phyloP scores from a whole-genome alignment of 148 eudicot genomes.

The Cornus suecica region DNA sequence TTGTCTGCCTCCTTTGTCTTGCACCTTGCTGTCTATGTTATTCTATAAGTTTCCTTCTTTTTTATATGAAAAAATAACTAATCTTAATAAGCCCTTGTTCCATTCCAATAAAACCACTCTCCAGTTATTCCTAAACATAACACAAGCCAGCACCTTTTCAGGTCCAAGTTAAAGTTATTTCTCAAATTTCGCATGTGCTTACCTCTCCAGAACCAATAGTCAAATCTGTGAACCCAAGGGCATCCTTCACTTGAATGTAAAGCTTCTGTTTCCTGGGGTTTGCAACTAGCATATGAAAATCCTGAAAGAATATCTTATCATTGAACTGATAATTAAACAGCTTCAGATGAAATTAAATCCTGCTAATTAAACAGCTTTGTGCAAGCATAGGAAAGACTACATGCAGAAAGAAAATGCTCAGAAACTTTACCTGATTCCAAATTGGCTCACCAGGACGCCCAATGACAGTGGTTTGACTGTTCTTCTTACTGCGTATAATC shows the following conservation, averaged over 20 bases:
- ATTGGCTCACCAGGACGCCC: constrained; percentile 98
- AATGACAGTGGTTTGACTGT: constrained; percentile 93
- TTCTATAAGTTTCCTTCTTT: no score
- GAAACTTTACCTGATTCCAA: constrained; percentile 86
- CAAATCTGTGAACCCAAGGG: constrained; percentile 76
- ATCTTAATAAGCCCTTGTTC: no score
- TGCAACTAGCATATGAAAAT: constrained; percentile 81
- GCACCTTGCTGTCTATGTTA: no score
- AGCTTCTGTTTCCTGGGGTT: constrained; percentile 74
- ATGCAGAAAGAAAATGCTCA: background rate
- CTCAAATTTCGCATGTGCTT: constrained; percentile 5
- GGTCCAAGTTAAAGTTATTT: background rate
- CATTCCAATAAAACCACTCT: no score
- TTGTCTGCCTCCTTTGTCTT: no score
- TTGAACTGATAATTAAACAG: no score
- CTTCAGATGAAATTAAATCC: background rate
- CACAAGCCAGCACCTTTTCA: background rate
- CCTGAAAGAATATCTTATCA: constrained; percentile 36
- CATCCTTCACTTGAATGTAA: constrained; percentile 68
- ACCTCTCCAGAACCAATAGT: constrained; percentile 84
- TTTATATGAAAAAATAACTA: no score
- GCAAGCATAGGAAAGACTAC: background rate
- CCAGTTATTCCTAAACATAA: no score
- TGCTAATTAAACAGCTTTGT: background rate
- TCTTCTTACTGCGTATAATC: constrained; percentile 81